Conservation (phyloP, 2,329 filamentous ascomycete genomes). For the Colletotrichum scovillei region DNA sequence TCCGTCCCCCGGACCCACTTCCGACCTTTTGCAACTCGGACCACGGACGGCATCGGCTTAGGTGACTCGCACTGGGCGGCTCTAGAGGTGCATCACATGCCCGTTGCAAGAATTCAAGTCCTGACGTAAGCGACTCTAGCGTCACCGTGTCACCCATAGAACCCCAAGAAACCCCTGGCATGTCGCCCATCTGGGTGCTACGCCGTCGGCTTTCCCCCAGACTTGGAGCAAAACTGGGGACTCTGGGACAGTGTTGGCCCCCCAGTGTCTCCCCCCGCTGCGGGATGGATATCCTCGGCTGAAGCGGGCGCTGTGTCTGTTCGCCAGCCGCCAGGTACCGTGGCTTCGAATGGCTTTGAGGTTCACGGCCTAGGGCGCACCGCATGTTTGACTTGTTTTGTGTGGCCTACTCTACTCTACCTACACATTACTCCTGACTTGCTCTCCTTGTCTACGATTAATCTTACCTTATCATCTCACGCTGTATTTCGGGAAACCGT, state of each 20-base stretch:
- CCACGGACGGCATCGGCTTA: conserved; percentile 18
- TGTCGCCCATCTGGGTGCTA: neutral
- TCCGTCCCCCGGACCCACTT: conserved; percentile 32
- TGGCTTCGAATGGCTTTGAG: conserved; percentile 34
- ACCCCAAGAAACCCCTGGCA: conserved; percentile 12
- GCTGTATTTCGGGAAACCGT: conserved; percentile 8
- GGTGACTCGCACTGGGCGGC: neutral
- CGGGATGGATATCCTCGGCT: conserved; percentile 42
- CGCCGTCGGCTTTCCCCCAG: conserved; percentile 25
- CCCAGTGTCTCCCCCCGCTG: conserved; percentile 15
- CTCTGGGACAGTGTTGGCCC: neutral
- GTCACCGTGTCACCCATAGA: neutral
- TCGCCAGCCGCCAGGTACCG: conserved; percentile 30
- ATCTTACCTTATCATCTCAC: neutral
- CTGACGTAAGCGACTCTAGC: conserved; percentile 30
- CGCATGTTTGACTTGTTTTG: conserved; percentile 8
- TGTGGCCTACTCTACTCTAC: neutral
- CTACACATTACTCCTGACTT: neutral
- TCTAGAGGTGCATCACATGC: conserved; percentile 27
- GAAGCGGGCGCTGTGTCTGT: conserved; percentile 35
- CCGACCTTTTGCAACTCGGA: conserved; percentile 6
- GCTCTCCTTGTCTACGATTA: neutral
- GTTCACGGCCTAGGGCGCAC: conserved; percentile 33
- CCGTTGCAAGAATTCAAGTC: conserved; percentile 13
- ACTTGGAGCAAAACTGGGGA: conserved; percentile 1